phyloP scores from a whole-genome alignment of 2,329 filamentous ascomycete genomes.

The Neobulgaria alba region DNA sequence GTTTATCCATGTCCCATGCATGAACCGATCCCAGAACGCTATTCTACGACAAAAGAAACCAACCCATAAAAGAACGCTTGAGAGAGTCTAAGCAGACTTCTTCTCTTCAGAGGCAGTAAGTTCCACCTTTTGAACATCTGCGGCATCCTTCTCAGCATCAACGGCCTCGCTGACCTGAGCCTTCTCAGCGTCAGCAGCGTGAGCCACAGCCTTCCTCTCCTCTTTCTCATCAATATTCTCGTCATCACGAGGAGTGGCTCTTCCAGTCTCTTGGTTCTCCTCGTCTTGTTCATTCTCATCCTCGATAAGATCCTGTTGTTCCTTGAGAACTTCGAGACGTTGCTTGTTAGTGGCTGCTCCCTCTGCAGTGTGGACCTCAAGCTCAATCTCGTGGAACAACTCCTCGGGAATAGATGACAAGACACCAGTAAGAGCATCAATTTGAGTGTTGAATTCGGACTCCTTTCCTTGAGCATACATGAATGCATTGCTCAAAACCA shows the following conservation, averaged over 20 bases:
- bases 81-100: slow-evolving; percentile 10
- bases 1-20: slow-evolving; percentile 16
- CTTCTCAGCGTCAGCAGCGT: slow-evolving; percentile 36
- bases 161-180: slow-evolving; percentile 44
- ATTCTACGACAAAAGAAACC: slow-evolving; percentile 21
- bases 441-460: slow-evolving; percentile 74
- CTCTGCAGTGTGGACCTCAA: slow-evolving; percentile 94
- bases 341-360: slow-evolving; percentile 98
- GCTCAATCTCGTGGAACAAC: slow-evolving; percentile 97
- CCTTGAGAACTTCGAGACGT: slow-evolving; percentile 93
- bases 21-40: slow-evolving; percentile 17
- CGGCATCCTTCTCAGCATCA: slow-evolving; percentile 45
- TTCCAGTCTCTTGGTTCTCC: slow-evolving; percentile 65
- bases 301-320: slow-evolving; percentile 95
- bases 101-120: slow-evolving; percentile 23
- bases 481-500: slow-evolving; percentile 95
- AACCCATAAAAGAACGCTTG: slow-evolving; percentile 7
- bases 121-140: slow-evolving; percentile 35
- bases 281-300: slow-evolving; percentile 93
- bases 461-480: slow-evolving; percentile 87
- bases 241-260: slow-evolving; percentile 70
- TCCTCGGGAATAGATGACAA: slow-evolving; percentile 94
- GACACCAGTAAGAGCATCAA: slow-evolving; percentile 87
- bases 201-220: slow-evolving; percentile 51
- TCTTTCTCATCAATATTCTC: slow-evolving; percentile 96